Base-by-base conservation (phyloP, 805 yeast genomes). In the Hanseniaspora pseudoguilliermondii region DNA sequence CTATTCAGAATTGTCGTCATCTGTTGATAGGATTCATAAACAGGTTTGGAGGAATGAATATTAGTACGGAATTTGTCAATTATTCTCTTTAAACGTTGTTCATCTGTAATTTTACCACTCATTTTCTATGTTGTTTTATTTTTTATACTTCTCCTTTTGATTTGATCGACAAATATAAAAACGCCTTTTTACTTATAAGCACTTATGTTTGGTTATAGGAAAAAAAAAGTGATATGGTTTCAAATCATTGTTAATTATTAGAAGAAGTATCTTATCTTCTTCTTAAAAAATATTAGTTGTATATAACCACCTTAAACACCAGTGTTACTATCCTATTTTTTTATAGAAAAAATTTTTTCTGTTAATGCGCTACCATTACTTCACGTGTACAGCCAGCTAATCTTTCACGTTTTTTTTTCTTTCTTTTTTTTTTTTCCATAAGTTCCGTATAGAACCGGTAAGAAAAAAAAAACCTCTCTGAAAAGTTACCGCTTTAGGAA, bases 21-120 rank as follows among this genome's bases (percentile, higher is more conserved):
- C 0, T 96, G 90, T 69, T 93, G 97, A 67, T 91, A 96, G 0
- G 97, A 97, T 66, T 93, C 98, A 66, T 91, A 91, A 71, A 53
- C 56, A 13, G 56, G 56, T 39, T 64, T 70, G 27, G 67, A 65
- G n/a, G 63, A 54, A 46, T 61, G 61, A 35, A 71, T 57, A 34
- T 53, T 53, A 16, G 44, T n/a, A 38, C 48, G 56, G 20, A 53
- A 53, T 36, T 53, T 53, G 25, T 41, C 39, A 38, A 53, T 53
- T 10, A 53, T 53, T 46, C 49, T 53, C 18, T 53, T 53, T 76
- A 88, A 55, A 89, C 85, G 2, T 86, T 87, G 50, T 76, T 76
- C 51, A 76, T 78, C 60, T 91, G 83, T 63, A 85, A 82, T 27
- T 63, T 76, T 64, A 82, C 79, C 71, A 84, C 84, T 60, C 93